These are phyloP conservation scores for Microthlaspi erraticum DNA, from an alignment of 345 rosid species.

Conservation along the genomic window DNA sequence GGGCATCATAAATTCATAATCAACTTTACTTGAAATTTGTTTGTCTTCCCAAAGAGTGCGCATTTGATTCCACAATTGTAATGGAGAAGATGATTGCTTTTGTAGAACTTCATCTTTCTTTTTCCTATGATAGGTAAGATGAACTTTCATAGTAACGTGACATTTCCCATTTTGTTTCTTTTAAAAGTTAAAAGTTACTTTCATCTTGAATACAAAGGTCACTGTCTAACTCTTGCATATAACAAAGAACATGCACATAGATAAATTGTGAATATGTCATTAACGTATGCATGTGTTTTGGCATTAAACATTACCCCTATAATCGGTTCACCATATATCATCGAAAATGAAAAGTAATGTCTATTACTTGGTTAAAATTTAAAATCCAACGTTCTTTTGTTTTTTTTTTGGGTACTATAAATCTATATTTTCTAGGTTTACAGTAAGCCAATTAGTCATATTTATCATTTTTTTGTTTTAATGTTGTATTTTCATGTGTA, in stretches of 20 bases:
- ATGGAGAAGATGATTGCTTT: slow-evolving; percentile 39
- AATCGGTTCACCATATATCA: background rate
- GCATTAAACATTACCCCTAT: background rate
- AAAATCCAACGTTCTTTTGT: background rate
- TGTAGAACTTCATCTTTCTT: slow-evolving; percentile 16
- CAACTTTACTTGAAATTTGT: background rate
- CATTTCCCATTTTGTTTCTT: slow-evolving; percentile 29
- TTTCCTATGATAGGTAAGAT: slow-evolving; percentile 38
- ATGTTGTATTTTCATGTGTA: background rate
- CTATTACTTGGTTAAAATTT: background rate
- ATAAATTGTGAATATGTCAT: slow-evolving; percentile 3
- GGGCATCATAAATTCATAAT: too few relatives aligned
- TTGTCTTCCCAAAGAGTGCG: slow-evolving; percentile 22
- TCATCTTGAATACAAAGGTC: slow-evolving; percentile 16
- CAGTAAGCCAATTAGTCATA: background rate
- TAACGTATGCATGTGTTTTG: slow-evolving; percentile 24
- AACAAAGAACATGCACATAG: slow-evolving; percentile 28
- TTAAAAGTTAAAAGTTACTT: slow-evolving; percentile 9
- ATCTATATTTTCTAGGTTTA: background rate
- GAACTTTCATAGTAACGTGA: slow-evolving; percentile 36
- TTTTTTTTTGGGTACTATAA: too few relatives aligned
- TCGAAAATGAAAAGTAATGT: background rate
- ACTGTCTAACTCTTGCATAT: slow-evolving; percentile 24
- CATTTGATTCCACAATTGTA: slow-evolving; percentile 30
- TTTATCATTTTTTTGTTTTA: background rate